Conservation (phyloP, 139 green algal genomes). For the Chlamydomonas incerta region DNA sequence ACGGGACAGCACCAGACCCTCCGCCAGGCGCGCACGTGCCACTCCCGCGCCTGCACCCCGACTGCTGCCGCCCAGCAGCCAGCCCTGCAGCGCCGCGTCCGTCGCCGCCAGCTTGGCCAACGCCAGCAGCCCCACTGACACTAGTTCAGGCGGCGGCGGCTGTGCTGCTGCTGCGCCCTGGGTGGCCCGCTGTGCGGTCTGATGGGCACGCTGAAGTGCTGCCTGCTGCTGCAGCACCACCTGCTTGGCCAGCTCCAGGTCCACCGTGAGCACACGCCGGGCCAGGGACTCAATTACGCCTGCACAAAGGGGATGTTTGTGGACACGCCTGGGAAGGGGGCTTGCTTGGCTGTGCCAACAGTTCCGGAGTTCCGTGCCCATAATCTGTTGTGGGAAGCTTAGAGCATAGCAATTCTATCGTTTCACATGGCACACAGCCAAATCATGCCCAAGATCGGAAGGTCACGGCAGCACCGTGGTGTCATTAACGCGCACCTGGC, state of each 20-base stretch:
- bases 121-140: slow-evolving; percentile 2
- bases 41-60: background rate
- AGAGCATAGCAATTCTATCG: too few relatives aligned
- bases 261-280: background rate
- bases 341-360: too few relatives aligned
- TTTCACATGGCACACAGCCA: too few relatives aligned
- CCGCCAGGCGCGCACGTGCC: background rate
- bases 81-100: background rate
- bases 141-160: background rate
- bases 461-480: too few relatives aligned
- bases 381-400: too few relatives aligned
- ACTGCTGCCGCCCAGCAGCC: background rate
- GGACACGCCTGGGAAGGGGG: too few relatives aligned
- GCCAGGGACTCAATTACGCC: background rate
- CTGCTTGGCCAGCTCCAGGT: background rate
- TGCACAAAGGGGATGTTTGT: too few relatives aligned
- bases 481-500: background rate
- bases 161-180: background rate
- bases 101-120: background rate
- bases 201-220: background rate
- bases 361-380: too few relatives aligned
- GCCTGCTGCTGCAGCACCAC: background rate
- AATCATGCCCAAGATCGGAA: too few relatives aligned
- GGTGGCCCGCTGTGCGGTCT: background rate
- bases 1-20: background rate